Percentiles rank a stretch among this genome's conserved stretches.
phyloP scores from a whole-genome alignment of 306 rosid genomes.

The Spatholobus suberectus region DNA sequence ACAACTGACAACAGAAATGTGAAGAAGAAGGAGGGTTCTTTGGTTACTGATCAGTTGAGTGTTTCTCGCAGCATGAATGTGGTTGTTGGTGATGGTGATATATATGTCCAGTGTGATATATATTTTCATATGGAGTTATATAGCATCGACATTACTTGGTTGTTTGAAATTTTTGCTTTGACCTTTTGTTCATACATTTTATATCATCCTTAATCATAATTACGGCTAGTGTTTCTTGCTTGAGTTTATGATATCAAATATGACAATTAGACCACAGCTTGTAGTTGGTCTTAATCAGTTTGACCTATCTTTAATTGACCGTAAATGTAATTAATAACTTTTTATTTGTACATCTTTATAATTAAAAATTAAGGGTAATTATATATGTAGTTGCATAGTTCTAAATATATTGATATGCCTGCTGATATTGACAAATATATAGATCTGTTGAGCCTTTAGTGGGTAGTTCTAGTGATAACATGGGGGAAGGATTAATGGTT shows the following conservation, averaged over 20 bases:
- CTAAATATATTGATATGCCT: conserved; percentile 6
- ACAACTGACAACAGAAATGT: conserved; percentile 19
- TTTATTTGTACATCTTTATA: not conserved
- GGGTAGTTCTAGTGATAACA: conserved; percentile 21
- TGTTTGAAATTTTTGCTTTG: too few relatives aligned
- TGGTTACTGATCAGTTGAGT: too few relatives aligned
- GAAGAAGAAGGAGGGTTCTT: too few relatives aligned
- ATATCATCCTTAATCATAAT: too few relatives aligned
- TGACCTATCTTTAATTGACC: not conserved
- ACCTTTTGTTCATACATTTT: too few relatives aligned
- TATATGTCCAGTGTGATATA: too few relatives aligned
- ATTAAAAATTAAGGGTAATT: not conserved
- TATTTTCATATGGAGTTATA: too few relatives aligned
- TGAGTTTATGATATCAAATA: not conserved
- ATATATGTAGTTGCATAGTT: not conserved
- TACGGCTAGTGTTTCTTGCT: too few relatives aligned
- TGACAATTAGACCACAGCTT: too few relatives aligned
- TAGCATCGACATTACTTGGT: too few relatives aligned
- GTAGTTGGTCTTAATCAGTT: not conserved
- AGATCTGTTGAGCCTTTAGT: conserved; percentile 17
- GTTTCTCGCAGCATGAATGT: too few relatives aligned
- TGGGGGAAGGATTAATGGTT: conserved; percentile 31
- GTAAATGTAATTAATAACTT: not conserved
- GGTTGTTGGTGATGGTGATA: too few relatives aligned
- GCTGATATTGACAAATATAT: conserved; percentile 39